phyloP scores from a whole-genome alignment of 2,329 filamentous ascomycete species.

The Clarireedia hainanense region DNA sequence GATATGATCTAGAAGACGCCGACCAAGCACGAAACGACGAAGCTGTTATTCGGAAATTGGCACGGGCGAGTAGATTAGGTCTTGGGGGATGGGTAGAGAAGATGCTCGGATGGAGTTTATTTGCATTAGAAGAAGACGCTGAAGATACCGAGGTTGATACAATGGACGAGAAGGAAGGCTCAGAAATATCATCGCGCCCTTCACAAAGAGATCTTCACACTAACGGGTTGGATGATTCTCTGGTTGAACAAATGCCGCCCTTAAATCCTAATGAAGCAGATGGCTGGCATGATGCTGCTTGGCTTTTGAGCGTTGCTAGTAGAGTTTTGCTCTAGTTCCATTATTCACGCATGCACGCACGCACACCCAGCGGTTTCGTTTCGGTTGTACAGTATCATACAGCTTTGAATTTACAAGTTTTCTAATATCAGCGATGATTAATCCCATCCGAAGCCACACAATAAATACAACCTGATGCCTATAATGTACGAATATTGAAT shows the following conservation, averaged over 20 bases:
- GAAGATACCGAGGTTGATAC: conserved; percentile 39
- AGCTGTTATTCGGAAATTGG: conserved; percentile 47
- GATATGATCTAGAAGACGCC: conserved; percentile 43
- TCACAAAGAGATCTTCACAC: conserved; percentile 18
- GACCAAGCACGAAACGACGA: conserved; percentile 50
- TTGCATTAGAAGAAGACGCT: conserved; percentile 53
- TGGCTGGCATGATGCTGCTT: conserved; percentile 60
- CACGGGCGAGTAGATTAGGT: conserved; percentile 44
- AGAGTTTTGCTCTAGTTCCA: conserved; percentile 24
- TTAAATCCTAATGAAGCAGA: conserved; percentile 46
- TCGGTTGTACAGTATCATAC: background rate
- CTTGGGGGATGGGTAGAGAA: conserved; percentile 52
- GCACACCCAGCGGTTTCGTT: background rate
- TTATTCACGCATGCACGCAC: background rate
- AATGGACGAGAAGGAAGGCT: conserved; percentile 32
- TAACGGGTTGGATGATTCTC: conserved; percentile 23
- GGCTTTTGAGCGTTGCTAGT: conserved; percentile 55
- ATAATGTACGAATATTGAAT: background rate
- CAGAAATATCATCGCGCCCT: conserved; percentile 20
- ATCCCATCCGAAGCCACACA: background rate
- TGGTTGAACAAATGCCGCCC: conserved; percentile 41
- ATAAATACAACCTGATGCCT: background rate
- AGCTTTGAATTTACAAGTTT: background rate
- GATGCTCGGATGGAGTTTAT: conserved; percentile 52
- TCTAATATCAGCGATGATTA: conserved; percentile 1